phyloP scores from a whole-genome alignment of 345 rosid species.

The Gossypium longicalyx region DNA sequence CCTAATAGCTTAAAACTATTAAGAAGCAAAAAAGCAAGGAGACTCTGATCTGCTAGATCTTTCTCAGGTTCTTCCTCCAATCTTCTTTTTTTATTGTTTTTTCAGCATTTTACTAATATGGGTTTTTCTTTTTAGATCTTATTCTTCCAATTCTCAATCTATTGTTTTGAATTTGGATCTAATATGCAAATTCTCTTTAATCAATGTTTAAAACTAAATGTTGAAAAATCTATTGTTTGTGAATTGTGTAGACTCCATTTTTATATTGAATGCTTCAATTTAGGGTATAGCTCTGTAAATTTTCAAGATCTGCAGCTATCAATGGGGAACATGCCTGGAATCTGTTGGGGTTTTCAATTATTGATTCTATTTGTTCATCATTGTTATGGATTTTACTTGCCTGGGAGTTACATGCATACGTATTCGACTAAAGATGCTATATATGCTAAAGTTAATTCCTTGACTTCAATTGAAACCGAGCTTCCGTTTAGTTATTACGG shows the following conservation, averaged over 20 bases:
- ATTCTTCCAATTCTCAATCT: not conserved
- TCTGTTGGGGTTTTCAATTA: slow-evolving; percentile 35
- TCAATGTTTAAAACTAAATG: slow-evolving; percentile 1
- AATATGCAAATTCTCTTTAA: not conserved
- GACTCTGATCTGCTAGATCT: not conserved
- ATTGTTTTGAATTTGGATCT: not conserved
- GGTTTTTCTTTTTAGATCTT: not conserved
- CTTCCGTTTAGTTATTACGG: slow-evolving; percentile 81
- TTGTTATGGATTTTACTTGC: slow-evolving; percentile 73
- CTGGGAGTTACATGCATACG: slow-evolving; percentile 86
- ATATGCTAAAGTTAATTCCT: slow-evolving; percentile 71
- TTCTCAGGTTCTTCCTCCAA: slow-evolving; percentile 6
- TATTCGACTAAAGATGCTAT: slow-evolving; percentile 47
- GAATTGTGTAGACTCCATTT: not conserved
- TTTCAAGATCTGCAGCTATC: slow-evolving; percentile 16
- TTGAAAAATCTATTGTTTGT: not conserved
- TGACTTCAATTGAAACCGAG: slow-evolving; percentile 88
- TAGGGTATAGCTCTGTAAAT: slow-evolving; percentile 9
- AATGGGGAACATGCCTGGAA: slow-evolving; percentile 30
- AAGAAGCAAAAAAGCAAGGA: not conserved
- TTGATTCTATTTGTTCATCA: slow-evolving; percentile 34
- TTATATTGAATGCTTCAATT: slow-evolving; percentile 12
- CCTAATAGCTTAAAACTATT: not conserved
- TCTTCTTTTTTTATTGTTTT: not conserved
- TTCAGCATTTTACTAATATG: not conserved